phyloP scores from a whole-genome alignment of 495 filamentous ascomycete species.

The Penicillium fimorum region DNA sequence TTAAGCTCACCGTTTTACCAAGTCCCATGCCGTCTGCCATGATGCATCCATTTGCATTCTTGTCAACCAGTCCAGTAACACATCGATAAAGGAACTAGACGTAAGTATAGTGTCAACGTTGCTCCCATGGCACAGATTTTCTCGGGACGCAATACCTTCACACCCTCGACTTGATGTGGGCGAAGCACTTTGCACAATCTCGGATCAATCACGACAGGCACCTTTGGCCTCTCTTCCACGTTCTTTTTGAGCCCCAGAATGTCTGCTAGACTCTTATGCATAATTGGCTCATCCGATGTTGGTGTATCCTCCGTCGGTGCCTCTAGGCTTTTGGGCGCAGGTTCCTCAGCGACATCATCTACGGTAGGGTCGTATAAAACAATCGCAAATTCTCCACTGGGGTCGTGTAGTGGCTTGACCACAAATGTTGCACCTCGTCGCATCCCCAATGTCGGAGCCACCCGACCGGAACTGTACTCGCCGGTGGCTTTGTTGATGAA shows the following conservation, averaged over 20 bases:
- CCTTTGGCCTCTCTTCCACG: constrained; percentile 74
- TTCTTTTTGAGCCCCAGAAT: constrained; percentile 94
- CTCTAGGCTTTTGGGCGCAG: constrained; percentile 53
- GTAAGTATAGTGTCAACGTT: constrained; percentile 6
- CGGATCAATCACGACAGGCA: constrained; percentile 97
- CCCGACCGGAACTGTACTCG: constrained; percentile 71
- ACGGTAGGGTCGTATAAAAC: constrained; percentile 94
- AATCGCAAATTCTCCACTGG: constrained; percentile 93
- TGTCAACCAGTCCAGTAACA: constrained; percentile 90
- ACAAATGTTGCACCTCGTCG: constrained; percentile 80
- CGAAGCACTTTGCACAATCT: constrained; percentile 85
- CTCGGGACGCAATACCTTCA: constrained; percentile 56
- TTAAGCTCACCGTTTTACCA: constrained; percentile 74
- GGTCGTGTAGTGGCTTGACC: constrained; percentile 90
- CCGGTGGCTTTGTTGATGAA: constrained; percentile 74
- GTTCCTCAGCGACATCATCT: constrained; percentile 70
- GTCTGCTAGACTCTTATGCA: constrained; percentile 93
- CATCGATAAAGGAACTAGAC: constrained; percentile 82
- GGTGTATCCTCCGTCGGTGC: constrained; percentile 49
- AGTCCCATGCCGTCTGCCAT: constrained; percentile 99
- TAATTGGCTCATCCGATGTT: constrained; percentile 73
- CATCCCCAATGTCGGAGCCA: constrained; percentile 84
- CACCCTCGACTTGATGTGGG: constrained; percentile 97
- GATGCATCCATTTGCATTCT: constrained; percentile 94
- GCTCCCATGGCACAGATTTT: background rate